phyloP scores from a whole-genome alignment of 139 green algal species.

The Coelastrella sp. region DNA sequence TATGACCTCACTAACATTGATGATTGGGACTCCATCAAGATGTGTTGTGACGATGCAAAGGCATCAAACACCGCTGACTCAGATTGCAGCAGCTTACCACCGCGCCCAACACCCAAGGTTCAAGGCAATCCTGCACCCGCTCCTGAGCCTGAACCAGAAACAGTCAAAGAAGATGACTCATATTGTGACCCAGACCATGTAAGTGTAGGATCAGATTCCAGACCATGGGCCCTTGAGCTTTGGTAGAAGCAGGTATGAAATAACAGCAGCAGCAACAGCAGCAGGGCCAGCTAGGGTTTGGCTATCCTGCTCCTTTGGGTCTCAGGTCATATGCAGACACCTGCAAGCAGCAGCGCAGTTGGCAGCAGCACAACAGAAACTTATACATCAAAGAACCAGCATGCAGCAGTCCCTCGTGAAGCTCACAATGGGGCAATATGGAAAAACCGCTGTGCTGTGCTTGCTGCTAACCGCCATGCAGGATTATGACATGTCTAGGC shows the following conservation, averaged over 20 bases:
- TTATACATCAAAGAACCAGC: too few species aligned
- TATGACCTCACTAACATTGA: conserved; percentile 1
- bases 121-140: not conserved
- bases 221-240: not conserved
- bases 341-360: too few species aligned
- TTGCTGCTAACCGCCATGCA: not conserved
- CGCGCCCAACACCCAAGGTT: not conserved
- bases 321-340: too few species aligned
- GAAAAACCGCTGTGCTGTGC: not conserved
- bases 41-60: conserved; percentile 3
- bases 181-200: conserved; percentile 25
- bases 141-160: not conserved
- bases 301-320: too few species aligned
- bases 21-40: conserved; percentile 7
- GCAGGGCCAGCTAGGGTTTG: too few species aligned
- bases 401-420: not conserved
- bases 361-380: too few species aligned
- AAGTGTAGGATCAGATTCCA: not conserved
- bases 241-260: not conserved
- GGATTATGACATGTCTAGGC: conserved; percentile 15
- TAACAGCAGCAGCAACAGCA: not conserved
- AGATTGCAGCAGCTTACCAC: conserved; percentile 19
- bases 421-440: too few species aligned
- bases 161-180: not conserved
- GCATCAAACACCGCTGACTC: not conserved